phyloP scores from a whole-genome alignment of 163 green algal species.

The Chloroidium sp. region DNA sequence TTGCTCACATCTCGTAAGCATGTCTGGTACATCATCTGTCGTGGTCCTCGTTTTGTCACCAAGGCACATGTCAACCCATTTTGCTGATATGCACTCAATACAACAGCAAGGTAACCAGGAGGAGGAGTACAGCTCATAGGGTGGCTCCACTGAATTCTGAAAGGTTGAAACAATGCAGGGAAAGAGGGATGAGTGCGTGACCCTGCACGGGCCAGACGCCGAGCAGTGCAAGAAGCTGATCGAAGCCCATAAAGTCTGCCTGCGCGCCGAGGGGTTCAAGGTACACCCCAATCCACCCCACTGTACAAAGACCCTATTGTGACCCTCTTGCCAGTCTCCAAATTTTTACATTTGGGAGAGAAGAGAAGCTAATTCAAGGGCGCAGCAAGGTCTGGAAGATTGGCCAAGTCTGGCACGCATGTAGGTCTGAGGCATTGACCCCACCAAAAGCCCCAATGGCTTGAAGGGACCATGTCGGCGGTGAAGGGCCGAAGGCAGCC shows the following conservation, averaged over 20 bases:
- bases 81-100: too few relatives aligned
- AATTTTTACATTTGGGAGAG: too few relatives aligned
- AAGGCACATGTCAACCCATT: too few relatives aligned
- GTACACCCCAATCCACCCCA: conserved; percentile 5
- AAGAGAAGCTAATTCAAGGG: neutral
- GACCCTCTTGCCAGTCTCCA: neutral
- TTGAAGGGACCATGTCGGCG: neutral
- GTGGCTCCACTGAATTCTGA: too few relatives aligned
- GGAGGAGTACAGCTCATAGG: too few relatives aligned
- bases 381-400: neutral
- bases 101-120: too few relatives aligned
- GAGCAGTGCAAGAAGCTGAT: conserved; percentile 37
- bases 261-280: conserved; percentile 49
- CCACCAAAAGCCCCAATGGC: neutral
- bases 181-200: conserved; percentile 43
- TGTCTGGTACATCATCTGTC: too few relatives aligned
- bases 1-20: too few relatives aligned
- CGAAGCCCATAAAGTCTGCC: conserved; percentile 49
- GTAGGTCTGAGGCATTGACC: neutral
- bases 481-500: neutral
- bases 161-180: conserved; percentile 11
- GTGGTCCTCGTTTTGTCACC: too few relatives aligned
- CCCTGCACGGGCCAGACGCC: conserved; percentile 33
- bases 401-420: neutral
- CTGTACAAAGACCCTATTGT: neutral